Base-by-base conservation (phyloP, 176 grass and related monocot species). In the Oryza brachyantha region DNA sequence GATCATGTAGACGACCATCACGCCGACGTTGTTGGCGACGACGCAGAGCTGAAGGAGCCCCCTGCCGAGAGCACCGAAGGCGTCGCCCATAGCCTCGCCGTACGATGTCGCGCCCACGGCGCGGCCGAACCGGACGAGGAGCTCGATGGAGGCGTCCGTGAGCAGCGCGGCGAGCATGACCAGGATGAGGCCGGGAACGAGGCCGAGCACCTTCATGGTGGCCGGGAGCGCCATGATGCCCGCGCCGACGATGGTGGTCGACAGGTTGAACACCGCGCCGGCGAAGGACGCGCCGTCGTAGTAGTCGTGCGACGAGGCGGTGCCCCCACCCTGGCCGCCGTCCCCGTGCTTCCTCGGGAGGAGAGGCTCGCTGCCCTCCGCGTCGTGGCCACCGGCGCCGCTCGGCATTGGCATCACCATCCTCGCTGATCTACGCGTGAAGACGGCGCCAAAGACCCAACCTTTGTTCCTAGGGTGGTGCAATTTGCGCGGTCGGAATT, bases 1-100 rank as follows among this genome's bases (percentile, higher is more conserved):
- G 55, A 98, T 92, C 95, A 94, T 87, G 92, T 98, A 98, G n/a
- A 98, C 92, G 58, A 98, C 91, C 87, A 98, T 83, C 54, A 98
- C 86, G 21, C 95, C 90, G 16, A 92, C 10, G 78, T 98, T 98
- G 83, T 98, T 98, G 35, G 92, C 43, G 45, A 94, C 57, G 38
- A 98, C 86, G 77, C 92, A 98, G 59, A 86, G 1, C 84, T 92
- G 95, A 82, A 94, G 90, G 83, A 98, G 27, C 3, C 68, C 80
- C 74, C 81, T 86, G 21, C 95, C 95, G 16, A 77, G 8, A 35
- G 38, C 59, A 55, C 92, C 89, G 85, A 98, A 98, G 21, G 95
- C 75, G 66, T 98, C 92, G 13, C 89, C 87, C 95, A 98, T 94
- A 60, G 87, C 80, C 80, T 68, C 83, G 68, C 73, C 92, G 67